Evolutionary conservation across 352 stramenopile genomes (phyloP), one percentile per base, ranked within the genome.

Genomic region (Phytophthora multivora): DNA sequence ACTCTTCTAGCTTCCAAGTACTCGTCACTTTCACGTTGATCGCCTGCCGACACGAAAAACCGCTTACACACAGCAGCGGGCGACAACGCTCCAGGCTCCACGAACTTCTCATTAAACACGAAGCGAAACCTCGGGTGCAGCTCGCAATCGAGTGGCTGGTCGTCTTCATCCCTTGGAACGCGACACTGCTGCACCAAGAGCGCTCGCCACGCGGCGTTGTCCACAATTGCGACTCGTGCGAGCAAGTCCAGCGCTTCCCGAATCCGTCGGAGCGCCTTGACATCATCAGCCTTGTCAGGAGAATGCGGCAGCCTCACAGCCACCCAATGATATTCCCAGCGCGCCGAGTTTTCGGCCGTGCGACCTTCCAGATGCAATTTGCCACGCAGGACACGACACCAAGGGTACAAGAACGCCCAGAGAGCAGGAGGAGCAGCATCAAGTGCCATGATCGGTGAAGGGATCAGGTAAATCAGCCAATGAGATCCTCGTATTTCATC

Each of bases 181-280:
- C 66, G 58, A 28, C 69, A 81, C 38, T 69, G 59, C 19, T 81
- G 57, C 36, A 76, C 62, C n/a, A 81, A 52, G 6, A 81, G 45
- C 28, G 43, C 66, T 40, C 60, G 63, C 65, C 65, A 81, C 23
- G 59, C 61, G 4, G 43, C 55, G 41, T 81, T 70, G 31, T 76
- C 69, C 7, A 66, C 21, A n/a, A 47, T 45, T 12, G 66, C 65
- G 5, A 76, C 62, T n/a, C 71, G 51, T 8, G 53, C 51, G 19
- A 81, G 62, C 30, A 81, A 43, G 43, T 78, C 69, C 25, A 81
- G 66, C n/a, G 61, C 73, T 41, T 81, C 73, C 2, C 62, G 54
- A 62, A 71, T 61, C 35, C 55, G 56, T 45, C 40, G 26, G 26
- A 70, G 45, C 26, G 51, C 11, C 2, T 16, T 38, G 11, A 55